phyloP scores from a whole-genome alignment of 345 rosid species.

The Salix exigua region DNA sequence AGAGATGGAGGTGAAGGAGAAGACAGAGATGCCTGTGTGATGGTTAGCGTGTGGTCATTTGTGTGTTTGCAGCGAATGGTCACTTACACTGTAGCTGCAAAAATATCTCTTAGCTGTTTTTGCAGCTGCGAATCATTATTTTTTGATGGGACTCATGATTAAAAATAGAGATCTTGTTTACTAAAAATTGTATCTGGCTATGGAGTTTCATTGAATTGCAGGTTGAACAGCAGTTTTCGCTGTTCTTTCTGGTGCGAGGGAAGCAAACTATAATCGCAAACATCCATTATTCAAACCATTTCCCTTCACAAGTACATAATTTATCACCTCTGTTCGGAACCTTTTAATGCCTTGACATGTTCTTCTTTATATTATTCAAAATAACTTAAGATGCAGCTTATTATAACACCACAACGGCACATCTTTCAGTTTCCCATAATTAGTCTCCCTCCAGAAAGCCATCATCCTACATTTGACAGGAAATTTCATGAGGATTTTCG shows the following conservation, averaged over 20 bases:
- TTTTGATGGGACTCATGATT: too few relatives aligned
- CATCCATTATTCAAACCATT: slow-evolving; percentile 1
- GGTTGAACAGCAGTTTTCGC: too few relatives aligned
- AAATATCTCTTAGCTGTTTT: too few relatives aligned
- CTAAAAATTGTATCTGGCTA: too few relatives aligned
- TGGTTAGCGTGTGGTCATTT: too few relatives aligned
- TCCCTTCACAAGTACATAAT: background rate
- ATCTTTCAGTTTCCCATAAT: slow-evolving; percentile 4
- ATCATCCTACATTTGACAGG: slow-evolving; percentile 3
- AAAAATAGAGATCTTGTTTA: too few relatives aligned
- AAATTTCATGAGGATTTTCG: background rate
- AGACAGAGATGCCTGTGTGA: too few relatives aligned
- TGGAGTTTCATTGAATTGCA: too few relatives aligned
- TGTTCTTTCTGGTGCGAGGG: background rate
- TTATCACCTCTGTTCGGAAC: background rate
- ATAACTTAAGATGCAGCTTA: slow-evolving; percentile 7
- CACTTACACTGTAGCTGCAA: too few relatives aligned
- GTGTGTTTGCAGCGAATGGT: too few relatives aligned
- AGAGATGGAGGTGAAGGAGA: too few relatives aligned
- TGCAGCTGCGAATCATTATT: too few relatives aligned
- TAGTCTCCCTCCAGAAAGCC: background rate
- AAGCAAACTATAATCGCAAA: slow-evolving; percentile 1
- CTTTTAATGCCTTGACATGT: background rate
- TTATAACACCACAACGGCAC: background rate
- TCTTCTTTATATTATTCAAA: background rate